Evolutionary conservation across 257 asterid genomes (phyloP).

Genomic region (Vinca minor): DNA sequence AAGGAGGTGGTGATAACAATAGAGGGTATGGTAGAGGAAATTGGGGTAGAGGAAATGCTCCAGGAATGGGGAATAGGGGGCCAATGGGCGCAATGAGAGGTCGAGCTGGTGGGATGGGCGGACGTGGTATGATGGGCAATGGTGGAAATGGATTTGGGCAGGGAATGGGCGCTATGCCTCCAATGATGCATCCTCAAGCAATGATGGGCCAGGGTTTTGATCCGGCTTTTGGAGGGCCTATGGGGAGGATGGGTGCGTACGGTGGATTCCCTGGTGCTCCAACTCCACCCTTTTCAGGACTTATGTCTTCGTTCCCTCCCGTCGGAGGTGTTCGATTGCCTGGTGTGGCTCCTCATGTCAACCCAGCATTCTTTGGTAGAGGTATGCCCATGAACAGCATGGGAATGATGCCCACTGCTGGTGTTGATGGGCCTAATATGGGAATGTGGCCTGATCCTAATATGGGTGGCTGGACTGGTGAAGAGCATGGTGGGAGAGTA

Average conservation of each 20-base stretch:
- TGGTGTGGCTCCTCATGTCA: slow-evolving; percentile 97
- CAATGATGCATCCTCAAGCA: slow-evolving; percentile 70
- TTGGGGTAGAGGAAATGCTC: slow-evolving; percentile 49
- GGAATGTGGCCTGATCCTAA: slow-evolving; percentile 87
- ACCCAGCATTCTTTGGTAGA: slow-evolving; percentile 89
- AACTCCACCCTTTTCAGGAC: slow-evolving; percentile 58
- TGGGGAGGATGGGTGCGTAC: slow-evolving; percentile 77
- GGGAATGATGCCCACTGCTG: slow-evolving; percentile 82
- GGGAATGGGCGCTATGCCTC: slow-evolving; percentile 67
- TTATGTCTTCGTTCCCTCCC: slow-evolving; percentile 64
- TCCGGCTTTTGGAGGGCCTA: slow-evolving; percentile 85
- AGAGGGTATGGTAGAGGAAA: slow-evolving; percentile 74
- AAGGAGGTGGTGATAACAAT: slow-evolving; percentile 26
- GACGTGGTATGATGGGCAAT: slow-evolving; percentile 58
- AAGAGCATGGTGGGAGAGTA: slow-evolving; percentile 74
- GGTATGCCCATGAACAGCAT: slow-evolving; percentile 84
- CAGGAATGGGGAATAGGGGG: slow-evolving; percentile 34
- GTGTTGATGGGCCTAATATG: slow-evolving; percentile 71
- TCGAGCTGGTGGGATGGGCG: slow-evolving; percentile 61
- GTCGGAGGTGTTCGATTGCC: slow-evolving; percentile 72
- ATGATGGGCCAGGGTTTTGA: slow-evolving; percentile 97
- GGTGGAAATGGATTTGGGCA: slow-evolving; percentile 67
- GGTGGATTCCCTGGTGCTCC: slow-evolving; percentile 83
- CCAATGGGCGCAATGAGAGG: slow-evolving; percentile 36
- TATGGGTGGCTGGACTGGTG: slow-evolving; percentile 83